phyloP scores from a whole-genome alignment of 805 yeast species.

The Candida sonorensis region DNA sequence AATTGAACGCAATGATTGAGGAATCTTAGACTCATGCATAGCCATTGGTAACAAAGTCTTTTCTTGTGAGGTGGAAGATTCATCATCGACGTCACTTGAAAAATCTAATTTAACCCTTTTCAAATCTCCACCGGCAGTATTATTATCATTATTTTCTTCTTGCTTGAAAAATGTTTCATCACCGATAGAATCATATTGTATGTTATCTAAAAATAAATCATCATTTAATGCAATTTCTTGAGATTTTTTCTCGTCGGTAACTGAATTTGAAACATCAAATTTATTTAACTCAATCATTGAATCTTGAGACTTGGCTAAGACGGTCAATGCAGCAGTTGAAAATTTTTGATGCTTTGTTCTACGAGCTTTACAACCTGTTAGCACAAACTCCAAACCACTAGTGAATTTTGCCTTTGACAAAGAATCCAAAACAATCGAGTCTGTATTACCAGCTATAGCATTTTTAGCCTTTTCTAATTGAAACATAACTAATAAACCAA shows the following conservation, averaged over 20 bases:
- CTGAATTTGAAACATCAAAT: neutral
- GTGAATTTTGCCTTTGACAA: slow-evolving; percentile 50
- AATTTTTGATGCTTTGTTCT: slow-evolving; percentile 76
- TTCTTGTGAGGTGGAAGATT: no score
- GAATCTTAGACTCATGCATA: slow-evolving; percentile 54
- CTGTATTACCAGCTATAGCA: slow-evolving; percentile 56
- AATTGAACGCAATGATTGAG: slow-evolving; percentile 39
- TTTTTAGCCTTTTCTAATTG: slow-evolving; percentile 65
- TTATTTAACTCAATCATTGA: slow-evolving; percentile 12
- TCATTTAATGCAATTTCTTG: slow-evolving; percentile 61
- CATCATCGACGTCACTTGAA: slow-evolving; percentile 10
- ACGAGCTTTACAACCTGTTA: slow-evolving; percentile 86
- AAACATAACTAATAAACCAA: slow-evolving; percentile 37
- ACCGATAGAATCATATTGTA: slow-evolving; percentile 58
- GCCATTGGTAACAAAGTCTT: slow-evolving; percentile 57
- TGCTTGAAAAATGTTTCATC: slow-evolving; percentile 31
- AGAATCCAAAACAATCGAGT: slow-evolving; percentile 50
- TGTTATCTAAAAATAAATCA: slow-evolving; percentile 71
- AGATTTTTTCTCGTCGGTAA: slow-evolving; percentile 31
- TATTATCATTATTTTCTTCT: slow-evolving; percentile 23
- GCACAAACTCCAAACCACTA: slow-evolving; percentile 52
- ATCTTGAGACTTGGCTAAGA: slow-evolving; percentile 55
- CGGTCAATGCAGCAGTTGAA: slow-evolving; percentile 66
- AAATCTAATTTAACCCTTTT: slow-evolving; percentile 38
- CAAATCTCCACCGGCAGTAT: slow-evolving; percentile 32